These are phyloP conservation scores for Pseudocercospora vitis DNA, from an alignment of 2,329 filamentous ascomycete genomes.

Conservation along the genomic window DNA sequence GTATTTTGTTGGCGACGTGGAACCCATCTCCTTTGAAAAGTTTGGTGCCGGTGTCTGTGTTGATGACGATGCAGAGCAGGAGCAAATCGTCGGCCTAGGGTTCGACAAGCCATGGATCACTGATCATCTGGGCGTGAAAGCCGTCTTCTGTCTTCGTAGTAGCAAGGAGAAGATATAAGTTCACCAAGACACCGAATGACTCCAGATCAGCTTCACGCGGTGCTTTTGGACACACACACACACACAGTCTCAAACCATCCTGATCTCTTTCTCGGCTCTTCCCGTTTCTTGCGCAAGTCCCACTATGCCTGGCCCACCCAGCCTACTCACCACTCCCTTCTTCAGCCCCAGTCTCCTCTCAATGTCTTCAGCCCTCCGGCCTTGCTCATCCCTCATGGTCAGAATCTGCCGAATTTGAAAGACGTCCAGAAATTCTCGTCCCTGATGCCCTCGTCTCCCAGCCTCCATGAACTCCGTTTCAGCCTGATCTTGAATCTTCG, in stretches of 20 bases:
- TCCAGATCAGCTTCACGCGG: neutral
- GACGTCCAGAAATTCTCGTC: conserved; percentile 49
- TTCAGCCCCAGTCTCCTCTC: conserved; percentile 38
- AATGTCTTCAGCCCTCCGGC: conserved; percentile 33
- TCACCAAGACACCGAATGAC: neutral
- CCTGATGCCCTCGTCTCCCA: conserved; percentile 43
- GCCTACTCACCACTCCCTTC: conserved; percentile 36
- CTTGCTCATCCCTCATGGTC: conserved; percentile 35
- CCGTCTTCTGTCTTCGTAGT: conserved; percentile 19
- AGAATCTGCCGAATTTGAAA: conserved; percentile 42
- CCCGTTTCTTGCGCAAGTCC: conserved; percentile 34
- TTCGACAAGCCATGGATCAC: conserved; percentile 51
- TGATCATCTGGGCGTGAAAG: conserved; percentile 52
- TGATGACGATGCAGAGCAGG: conserved; percentile 39
- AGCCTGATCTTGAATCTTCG: conserved; percentile 52
- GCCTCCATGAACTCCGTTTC: conserved; percentile 54
- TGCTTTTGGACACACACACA: neutral
- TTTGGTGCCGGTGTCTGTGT: conserved; percentile 52
- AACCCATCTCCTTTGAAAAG: conserved; percentile 43
- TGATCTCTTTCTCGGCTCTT: conserved; percentile 33
- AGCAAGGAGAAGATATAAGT: conserved; percentile 1
- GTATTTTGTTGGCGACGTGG: conserved; percentile 43
- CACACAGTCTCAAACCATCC: conserved; percentile 31
- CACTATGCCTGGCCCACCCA: conserved; percentile 37
- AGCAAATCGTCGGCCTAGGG: conserved; percentile 35